Evolutionary conservation across 768 basidiomycete genomes (phyloP).

Genomic region (Leucosporidium creatinivorum): DNA sequence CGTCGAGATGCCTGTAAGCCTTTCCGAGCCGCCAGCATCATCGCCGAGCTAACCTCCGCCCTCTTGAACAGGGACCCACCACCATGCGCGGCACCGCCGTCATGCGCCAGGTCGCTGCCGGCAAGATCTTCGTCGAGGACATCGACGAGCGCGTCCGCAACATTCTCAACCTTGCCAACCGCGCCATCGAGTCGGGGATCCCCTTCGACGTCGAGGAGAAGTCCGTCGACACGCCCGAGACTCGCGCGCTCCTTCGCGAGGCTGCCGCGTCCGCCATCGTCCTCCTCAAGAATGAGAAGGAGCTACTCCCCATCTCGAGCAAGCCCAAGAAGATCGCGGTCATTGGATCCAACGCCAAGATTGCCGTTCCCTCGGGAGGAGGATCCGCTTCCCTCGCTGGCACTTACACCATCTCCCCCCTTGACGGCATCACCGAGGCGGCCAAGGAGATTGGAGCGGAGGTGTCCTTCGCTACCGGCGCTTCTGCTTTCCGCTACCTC

Average conservation of each 20-base stretch:
- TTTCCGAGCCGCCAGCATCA: neutral
- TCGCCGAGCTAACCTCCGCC: neutral
- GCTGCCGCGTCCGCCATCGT: slow-evolving; percentile 46
- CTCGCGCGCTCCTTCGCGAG: slow-evolving; percentile 46
- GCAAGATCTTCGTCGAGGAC: slow-evolving; percentile 42
- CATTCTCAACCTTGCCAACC: slow-evolving; percentile 38
- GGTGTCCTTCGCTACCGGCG: slow-evolving; percentile 23
- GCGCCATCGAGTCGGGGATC: slow-evolving; percentile 51
- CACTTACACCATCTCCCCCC: slow-evolving; percentile 40
- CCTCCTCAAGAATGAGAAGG: slow-evolving; percentile 47
- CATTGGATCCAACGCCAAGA: slow-evolving; percentile 41
- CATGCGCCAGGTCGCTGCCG: slow-evolving; percentile 34
- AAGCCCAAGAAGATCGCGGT: slow-evolving; percentile 33
- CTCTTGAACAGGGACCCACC: slow-evolving; percentile 45
- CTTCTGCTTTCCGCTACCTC: slow-evolving; percentile 25
- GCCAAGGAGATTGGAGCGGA: slow-evolving; percentile 34
- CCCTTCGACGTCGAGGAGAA: slow-evolving; percentile 52
- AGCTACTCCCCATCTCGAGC: slow-evolving; percentile 40
- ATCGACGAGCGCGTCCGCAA: slow-evolving; percentile 49
- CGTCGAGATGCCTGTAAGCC: slow-evolving; percentile 32
- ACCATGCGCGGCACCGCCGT: slow-evolving; percentile 27
- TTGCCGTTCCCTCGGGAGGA: slow-evolving; percentile 39
- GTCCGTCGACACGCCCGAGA: slow-evolving; percentile 44
- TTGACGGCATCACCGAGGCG: slow-evolving; percentile 38
- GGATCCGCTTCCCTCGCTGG: slow-evolving; percentile 42